Base-by-base conservation (phyloP, 148 eudicot species). In the Selenicereus undatus region DNA sequence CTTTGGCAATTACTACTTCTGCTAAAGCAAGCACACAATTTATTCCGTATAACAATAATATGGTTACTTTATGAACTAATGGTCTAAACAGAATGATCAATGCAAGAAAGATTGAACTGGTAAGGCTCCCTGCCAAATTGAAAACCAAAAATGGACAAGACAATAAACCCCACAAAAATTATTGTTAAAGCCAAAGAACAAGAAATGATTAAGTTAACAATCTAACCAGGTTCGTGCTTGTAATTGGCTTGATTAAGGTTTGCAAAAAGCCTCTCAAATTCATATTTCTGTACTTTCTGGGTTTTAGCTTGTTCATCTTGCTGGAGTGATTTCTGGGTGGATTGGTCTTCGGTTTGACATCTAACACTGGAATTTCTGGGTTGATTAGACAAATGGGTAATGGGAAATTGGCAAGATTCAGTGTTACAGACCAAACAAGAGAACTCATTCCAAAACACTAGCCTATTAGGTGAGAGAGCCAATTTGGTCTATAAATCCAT, bases 241-340 rank as follows among this genome's bases (percentile, higher is more conserved):
- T 91, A 73, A 84, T 93, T 89, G 58, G 86, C 90, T 87, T 88
- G 91, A 78, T 94, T 94, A 48, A 94, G 91, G 78, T 93, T 94
- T 16, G 97, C 91, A 81, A 92, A 93, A 51, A 93, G 88, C 89
- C 93, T 92, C 81, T 91, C 94, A 71, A 92, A 85, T 50, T 81
- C 87, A 73, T 84, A 86, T 22, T 74, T 78, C 77, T 73, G 11
- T 3, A 27, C 43, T 8, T 32, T 43, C 35, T 8, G 82, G 48
- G 73, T 48, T 75, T 75, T 80, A 16, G 51, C 70, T 66, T 77
- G 30, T 74, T 81, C 81, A 22, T 64, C 80, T 48, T 86, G 24
- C 0, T 79, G 32, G 51, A 60, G 76, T 75, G 79, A 45, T 82
- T 84, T 82, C 79, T 79, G 81, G 66, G 86, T 82, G 17, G 86